phyloP scores from a whole-genome alignment of 331 rosid species.

The Spiraea crenata region DNA sequence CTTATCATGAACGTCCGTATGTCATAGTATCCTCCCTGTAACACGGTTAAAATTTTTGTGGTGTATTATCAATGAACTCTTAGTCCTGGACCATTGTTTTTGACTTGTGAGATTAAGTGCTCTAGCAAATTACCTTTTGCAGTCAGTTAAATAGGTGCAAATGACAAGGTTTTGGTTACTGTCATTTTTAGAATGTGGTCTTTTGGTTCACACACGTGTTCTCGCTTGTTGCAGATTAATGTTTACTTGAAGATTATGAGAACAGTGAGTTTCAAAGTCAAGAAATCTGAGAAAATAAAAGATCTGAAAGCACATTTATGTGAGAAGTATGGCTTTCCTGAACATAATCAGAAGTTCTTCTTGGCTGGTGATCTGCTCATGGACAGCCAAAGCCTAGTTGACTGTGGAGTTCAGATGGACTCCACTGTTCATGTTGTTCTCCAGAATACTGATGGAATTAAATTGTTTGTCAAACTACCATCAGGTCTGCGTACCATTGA shows the following conservation, averaged over 20 bases:
- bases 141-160: too few species aligned
- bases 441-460: background rate
- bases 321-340: constrained; percentile 5
- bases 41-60: too few species aligned
- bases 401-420: constrained; percentile 16
- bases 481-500: constrained; percentile 11
- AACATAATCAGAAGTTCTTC: constrained; percentile 14
- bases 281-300: constrained; percentile 9
- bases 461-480: constrained; percentile 23
- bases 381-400: constrained; percentile 7
- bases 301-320: constrained; percentile 15
- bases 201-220: background rate
- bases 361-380: background rate
- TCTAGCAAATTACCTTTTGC: too few species aligned
- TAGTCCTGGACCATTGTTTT: too few species aligned
- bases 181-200: background rate
- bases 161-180: too few species aligned
- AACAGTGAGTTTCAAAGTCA: constrained; percentile 9
- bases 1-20: background rate
- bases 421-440: constrained; percentile 15
- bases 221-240: constrained; percentile 10
- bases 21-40: too few species aligned
- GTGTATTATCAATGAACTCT: too few species aligned
- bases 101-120: too few species aligned
- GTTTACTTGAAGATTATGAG: constrained; percentile 10